Base-by-base conservation (phyloP, 768 basidiomycete genomes). In the Leccinum truebloodii region DNA sequence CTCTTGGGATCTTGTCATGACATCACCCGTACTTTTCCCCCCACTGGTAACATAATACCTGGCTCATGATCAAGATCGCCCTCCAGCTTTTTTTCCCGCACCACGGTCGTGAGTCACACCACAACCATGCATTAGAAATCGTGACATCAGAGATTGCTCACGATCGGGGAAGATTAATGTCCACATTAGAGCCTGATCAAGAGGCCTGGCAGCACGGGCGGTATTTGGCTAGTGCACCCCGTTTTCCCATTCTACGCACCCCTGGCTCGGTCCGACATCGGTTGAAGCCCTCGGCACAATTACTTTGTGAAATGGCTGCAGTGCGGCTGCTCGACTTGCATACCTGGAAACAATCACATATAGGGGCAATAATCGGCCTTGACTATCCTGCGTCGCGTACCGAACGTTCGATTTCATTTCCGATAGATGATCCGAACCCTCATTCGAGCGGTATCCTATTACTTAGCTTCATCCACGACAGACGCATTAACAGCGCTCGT, bases 371-470 rank as follows among this genome's bases (percentile, higher is more conserved):
- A n/a, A 44, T 39, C 39, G 39, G 39, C 16, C 18, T 18, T 9
- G 3, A 18, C 39, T 0, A 13, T 14, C 37, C n/a, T n/a, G 9
- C 7, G 9, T 39, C 16, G 41, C 41, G 44, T 20, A 44, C 44
- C 44, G 44, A 20, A 44, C 18, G 16, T 18, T 6, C 37, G 37
- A 16, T 39, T n/a, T 44, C n/a, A 44, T 44, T 44, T 16, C 49
- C 39, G 20, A 53, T 52, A 10, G 26, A 49, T 57, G 35, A 26
- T 20, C 18, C 16, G n/a, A 22, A 1, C 22, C 28, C 10, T 69
- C 32, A 66, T 10, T 60, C 60, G 30, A 73, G 65, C 22, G 69
- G 57, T 18, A 70, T 65, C 34, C 37, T 65, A 54, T 76, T 77
- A 1, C 32, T 34, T 13, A 34, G 71, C 73, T 58, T 65, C 64